Evolutionary conservation across 1,139 yeast genomes (phyloP).

Genomic region (Taiozyma sp.): DNA sequence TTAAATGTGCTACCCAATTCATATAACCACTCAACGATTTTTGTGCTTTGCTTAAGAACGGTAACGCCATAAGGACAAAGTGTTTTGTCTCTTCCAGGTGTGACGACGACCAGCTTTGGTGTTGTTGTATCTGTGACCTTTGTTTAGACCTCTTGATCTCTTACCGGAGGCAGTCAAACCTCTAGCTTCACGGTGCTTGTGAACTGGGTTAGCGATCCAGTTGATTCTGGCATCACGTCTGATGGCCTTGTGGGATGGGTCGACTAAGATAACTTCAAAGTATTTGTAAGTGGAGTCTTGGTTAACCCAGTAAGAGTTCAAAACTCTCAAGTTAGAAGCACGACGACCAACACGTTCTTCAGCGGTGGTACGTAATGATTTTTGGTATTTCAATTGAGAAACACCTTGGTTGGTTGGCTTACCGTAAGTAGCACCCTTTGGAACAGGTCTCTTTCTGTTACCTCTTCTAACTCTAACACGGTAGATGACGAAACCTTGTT

Average conservation of each 20-base stretch:
- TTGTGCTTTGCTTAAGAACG: conserved; percentile 59
- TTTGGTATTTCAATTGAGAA: conserved; percentile 98
- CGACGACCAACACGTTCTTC: conserved; percentile 99
- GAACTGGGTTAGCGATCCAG: conserved; percentile 99
- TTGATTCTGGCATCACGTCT: conserved; percentile 98
- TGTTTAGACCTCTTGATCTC: conserved; percentile 99
- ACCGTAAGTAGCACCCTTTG: conserved; percentile 99
- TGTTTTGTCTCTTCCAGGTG: conserved; percentile 99
- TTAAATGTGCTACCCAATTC: background rate
- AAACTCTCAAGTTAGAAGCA: conserved; percentile 97
- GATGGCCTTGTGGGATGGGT: conserved; percentile 98
- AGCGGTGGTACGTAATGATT: conserved; percentile 95
- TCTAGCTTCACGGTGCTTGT: conserved; percentile 99
- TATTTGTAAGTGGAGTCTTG: conserved; percentile 99
- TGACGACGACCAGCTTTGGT: conserved; percentile 98
- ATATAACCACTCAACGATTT: background rate
- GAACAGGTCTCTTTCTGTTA: conserved; percentile 99
- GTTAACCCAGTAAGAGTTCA: conserved; percentile 99
- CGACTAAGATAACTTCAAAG: conserved; percentile 95
- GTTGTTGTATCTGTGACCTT: conserved; percentile 99
- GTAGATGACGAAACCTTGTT: conserved; percentile 98
- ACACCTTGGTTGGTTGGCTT: conserved; percentile 99
- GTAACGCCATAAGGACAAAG: conserved; percentile 99
- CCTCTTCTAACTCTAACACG: conserved; percentile 99
- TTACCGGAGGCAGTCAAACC: conserved; percentile 98